Percentiles rank a stretch among this genome's conserved stretches.
Evolutionary conservation across 2,329 filamentous ascomycete genomes (phyloP).

Genomic region (Amauroascus verrucosus): DNA sequence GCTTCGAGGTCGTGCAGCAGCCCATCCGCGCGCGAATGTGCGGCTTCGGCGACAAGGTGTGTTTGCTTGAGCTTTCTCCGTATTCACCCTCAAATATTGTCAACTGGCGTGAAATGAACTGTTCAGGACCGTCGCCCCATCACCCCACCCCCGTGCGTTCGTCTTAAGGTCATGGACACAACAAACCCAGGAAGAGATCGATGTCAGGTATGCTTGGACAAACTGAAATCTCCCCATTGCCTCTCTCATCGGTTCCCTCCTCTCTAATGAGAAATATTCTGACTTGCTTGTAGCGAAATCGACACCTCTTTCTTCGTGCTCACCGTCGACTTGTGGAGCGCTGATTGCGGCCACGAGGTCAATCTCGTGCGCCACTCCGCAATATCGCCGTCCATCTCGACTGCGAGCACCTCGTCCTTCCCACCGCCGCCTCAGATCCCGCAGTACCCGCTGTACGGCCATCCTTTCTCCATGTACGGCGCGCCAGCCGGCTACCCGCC

Average conservation of each 20-base stretch:
- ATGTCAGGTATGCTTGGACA: constrained; percentile 57
- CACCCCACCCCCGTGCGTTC: constrained; percentile 86
- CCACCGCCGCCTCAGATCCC: constrained; percentile 39
- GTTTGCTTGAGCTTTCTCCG: constrained; percentile 15
- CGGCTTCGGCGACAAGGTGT: constrained; percentile 93
- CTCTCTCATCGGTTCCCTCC: no score
- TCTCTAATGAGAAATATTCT: no score
- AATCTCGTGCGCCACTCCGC: constrained; percentile 58
- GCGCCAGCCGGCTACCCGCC: constrained; percentile 27
- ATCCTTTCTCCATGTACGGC: constrained; percentile 32
- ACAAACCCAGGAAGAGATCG: constrained; percentile 67
- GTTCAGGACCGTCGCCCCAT: constrained; percentile 92
- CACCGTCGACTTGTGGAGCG: constrained; percentile 59
- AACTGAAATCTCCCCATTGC: no score
- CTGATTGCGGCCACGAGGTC: constrained; percentile 51
- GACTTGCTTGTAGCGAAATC: constrained; percentile 53
- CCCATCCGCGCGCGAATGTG: constrained; percentile 93
- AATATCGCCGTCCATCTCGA: constrained; percentile 66
- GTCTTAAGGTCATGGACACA: constrained; percentile 66
- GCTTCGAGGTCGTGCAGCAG: constrained; percentile 76
- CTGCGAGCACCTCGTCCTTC: constrained; percentile 69
- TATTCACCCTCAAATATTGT: no score
- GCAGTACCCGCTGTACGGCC: constrained; percentile 28
- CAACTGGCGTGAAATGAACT: no score
- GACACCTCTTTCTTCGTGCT: constrained; percentile 59